These are phyloP conservation scores for Marasmius sp. DNA, from an alignment of 1,284 basidiomycete genomes.

Conservation along the genomic window DNA sequence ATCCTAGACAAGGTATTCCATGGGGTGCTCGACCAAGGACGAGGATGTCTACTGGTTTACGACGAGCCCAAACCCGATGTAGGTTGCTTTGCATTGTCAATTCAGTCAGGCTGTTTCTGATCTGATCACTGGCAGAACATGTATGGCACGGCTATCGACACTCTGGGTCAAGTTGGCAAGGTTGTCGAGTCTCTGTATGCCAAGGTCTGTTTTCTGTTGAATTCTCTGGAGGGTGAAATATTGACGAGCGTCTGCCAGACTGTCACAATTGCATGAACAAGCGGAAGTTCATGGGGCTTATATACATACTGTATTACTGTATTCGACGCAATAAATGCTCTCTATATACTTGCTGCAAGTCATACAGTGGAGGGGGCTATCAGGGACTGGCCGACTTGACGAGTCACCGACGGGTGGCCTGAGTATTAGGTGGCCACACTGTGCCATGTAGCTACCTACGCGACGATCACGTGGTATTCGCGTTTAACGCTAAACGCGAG, in stretches of 20 bases:
- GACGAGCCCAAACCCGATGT: slow-evolving; percentile 86
- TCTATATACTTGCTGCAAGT: not conserved
- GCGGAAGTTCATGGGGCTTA: not conserved
- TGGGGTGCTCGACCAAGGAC: slow-evolving; percentile 93
- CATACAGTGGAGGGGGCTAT: too few relatives aligned
- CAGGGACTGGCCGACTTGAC: too few relatives aligned
- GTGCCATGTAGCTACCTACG: not conserved
- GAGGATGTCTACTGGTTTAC: slow-evolving; percentile 89
- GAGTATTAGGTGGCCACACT: too few relatives aligned
- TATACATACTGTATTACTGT: not conserved
- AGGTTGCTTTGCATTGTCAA: slow-evolving; percentile 28
- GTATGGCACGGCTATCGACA: slow-evolving; percentile 86
- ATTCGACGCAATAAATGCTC: not conserved
- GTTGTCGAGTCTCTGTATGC: slow-evolving; percentile 92
- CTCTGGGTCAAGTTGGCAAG: slow-evolving; percentile 86
- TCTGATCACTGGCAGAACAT: slow-evolving; percentile 54
- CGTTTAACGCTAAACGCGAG: not conserved
- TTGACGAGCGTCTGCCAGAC: slow-evolving; percentile 28
- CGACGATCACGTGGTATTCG: not conserved
- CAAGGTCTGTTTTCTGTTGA: slow-evolving; percentile 58
- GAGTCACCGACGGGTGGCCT: too few relatives aligned
- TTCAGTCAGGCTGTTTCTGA: not conserved
- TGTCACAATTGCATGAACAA: slow-evolving; percentile 42
- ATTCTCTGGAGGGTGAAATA: slow-evolving; percentile 4
- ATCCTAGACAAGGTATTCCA: slow-evolving; percentile 95